Base-by-base conservation (phyloP, 139 green algal genomes). In the Chlamydomonas eustigma region DNA sequence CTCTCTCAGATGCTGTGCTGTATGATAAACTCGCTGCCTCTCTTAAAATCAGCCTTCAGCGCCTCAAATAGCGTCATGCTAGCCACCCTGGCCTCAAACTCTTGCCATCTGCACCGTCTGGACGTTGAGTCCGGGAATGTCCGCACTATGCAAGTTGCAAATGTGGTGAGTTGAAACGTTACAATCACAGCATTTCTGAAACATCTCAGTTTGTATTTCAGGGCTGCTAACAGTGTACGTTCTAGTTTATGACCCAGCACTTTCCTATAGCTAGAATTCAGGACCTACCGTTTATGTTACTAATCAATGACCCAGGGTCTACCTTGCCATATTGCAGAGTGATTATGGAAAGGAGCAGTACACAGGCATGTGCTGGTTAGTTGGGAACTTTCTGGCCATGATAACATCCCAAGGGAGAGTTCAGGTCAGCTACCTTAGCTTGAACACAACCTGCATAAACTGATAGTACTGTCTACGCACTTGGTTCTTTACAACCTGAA, bases 351-450 rank as follows among this genome's bases (percentile, higher is more conserved):
- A 78, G 51, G 73, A 78, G 25, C 30, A 79, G 37, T 67, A 76
- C 37, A 80, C 65, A 0, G 18, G 58, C 69, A 34, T 78, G 4
- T 30, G 51, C 12, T 84, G 79, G 79, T 63, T 84, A n/a, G 50
- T 76, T 28, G 79, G 79, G 37, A 80, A 80, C 69, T 39, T 84
- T 67, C 36, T 84, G 74, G 75, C 75, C 24, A 31, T 75, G 3
- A 50, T 44, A 2, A 75, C 65, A 3, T 8, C 18, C 1, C 30
- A 33, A 1, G 75, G 75, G 1, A 33, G 44, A 25, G 28, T 80
- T 1, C 65, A 75, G 75, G 34, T 80, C n/a, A n/a, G n/a, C n/a
- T n/a, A n/a, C n/a, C n/a, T n/a, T n/a, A n/a, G n/a, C n/a, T n/a
- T n/a, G n/a, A n/a, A n/a, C n/a, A n/a, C n/a, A n/a, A n/a, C n/a